phyloP scores from a whole-genome alignment of 208 protist genomes.

The Trypanosomatidae sp. region DNA sequence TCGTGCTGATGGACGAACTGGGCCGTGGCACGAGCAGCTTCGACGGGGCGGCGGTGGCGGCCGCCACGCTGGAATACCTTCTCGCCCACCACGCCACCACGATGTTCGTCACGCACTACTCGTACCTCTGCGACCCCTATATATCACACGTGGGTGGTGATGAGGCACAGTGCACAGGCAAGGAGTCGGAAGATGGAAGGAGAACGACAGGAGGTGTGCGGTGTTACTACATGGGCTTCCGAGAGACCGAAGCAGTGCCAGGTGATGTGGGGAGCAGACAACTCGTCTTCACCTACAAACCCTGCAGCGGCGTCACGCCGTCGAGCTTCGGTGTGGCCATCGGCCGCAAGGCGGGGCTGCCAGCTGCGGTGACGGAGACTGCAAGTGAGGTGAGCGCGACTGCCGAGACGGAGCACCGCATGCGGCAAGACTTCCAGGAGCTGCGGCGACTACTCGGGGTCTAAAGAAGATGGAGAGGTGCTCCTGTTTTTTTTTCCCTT shows the following conservation, averaged over 20 bases:
- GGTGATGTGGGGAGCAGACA: conserved; percentile 1
- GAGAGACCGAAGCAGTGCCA: neutral
- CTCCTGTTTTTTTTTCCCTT: neutral
- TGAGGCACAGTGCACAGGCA: neutral
- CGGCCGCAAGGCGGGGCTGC: conserved; percentile 81
- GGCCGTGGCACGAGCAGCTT: conserved; percentile 95
- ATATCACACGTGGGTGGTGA: neutral
- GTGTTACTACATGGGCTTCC: conserved; percentile 90
- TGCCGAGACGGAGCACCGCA: conserved; percentile 44
- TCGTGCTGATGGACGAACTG: conserved; percentile 97
- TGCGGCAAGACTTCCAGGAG: conserved; percentile 27
- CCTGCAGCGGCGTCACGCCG: conserved; percentile 72
- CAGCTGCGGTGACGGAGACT: conserved; percentile 50
- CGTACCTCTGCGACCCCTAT: conserved; percentile 81
- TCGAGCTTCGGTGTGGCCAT: conserved; percentile 93
- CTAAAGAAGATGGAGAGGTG: neutral
- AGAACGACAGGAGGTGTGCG: conserved; percentile 26
- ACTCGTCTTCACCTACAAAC: conserved; percentile 87
- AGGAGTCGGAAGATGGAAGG: neutral
- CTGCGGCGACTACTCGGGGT: conserved; percentile 22
- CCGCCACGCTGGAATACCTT: conserved; percentile 92
- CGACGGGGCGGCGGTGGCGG: conserved; percentile 95
- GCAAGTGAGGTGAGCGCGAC: conserved; percentile 54
- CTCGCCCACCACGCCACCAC: conserved; percentile 59
- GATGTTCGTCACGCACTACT: conserved; percentile 97